Percentiles rank a stretch among this genome's conserved stretches.
Evolutionary conservation across 1,284 basidiomycete species (phyloP).

Genomic region (Leccinum angustisporum): DNA sequence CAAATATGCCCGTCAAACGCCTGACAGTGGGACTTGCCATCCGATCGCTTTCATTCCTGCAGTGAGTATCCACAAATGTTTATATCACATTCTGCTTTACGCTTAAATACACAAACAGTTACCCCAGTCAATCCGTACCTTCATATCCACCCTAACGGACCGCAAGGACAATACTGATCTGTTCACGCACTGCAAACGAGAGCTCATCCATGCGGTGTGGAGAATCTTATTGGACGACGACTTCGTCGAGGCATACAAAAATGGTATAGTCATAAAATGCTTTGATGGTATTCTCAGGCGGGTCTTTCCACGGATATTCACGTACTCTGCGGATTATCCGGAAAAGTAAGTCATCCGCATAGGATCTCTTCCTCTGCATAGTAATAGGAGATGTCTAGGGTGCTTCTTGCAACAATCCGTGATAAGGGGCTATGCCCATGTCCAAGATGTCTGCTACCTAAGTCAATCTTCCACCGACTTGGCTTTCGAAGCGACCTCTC

Average conservation of each 20-base stretch:
- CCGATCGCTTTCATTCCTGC: not conserved
- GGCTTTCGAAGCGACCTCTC: not conserved
- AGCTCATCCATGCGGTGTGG: not conserved
- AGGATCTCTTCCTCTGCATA: not conserved
- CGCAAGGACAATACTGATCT: not conserved
- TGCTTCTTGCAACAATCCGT: slow-evolving; percentile 36
- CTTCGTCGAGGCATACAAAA: not conserved
- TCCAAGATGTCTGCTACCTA: slow-evolving; percentile 33
- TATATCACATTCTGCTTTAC: not conserved
- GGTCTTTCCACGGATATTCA: not conserved
- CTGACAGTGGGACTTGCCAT: not conserved
- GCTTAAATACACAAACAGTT: not conserved
- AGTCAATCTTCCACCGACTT: slow-evolving; percentile 7
- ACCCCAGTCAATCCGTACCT: not conserved
- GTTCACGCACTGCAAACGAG: not conserved
- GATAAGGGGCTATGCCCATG: slow-evolving; percentile 36
- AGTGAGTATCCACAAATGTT: not conserved
- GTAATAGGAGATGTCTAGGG: slow-evolving; percentile 19
- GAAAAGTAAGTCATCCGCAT: slow-evolving; percentile 1
- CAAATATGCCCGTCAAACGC: slow-evolving; percentile 1
- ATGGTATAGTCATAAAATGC: not conserved
- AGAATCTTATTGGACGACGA: not conserved
- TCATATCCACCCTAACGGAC: not conserved
- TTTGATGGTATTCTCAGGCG: not conserved
- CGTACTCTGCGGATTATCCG: slow-evolving; percentile 6